Evolutionary conservation across 192 early-diverging fungal genomes (phyloP), one percentile per base, ranked within the genome.

Genomic region (Dimargaris cristalligena): DNA sequence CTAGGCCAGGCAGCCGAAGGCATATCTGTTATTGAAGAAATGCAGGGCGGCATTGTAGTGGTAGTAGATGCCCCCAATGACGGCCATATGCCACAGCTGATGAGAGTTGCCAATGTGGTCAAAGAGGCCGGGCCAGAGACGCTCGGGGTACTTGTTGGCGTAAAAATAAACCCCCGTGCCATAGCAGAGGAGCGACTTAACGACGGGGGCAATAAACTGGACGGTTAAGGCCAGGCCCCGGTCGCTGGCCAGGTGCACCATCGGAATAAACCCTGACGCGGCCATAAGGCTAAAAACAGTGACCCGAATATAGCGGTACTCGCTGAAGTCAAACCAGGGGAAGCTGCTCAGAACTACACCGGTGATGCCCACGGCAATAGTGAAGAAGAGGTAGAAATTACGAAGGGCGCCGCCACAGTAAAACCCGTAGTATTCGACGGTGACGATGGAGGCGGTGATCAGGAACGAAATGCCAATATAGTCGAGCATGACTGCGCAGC

Each of bases 381-480:
- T 78, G 60, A 77, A 70, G 0, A 62, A 55, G 55, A 80, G 77
- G 58, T 82, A 82, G 3, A 71, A 55, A 35, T 58, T 52, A 18
- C 66, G 68, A 41, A 63, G 61, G 13, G 59, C 25, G 2, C 68
- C 52, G 16, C 67, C 63, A 62, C 78, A 80, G 47, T 80, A 80
- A 32, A 76, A 79, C 13, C 73, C 72, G 64, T 78, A 82, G 65
- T 80, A 79, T 54, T 75, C 76, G 4, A 72, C 78, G 14, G 78
- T 67, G 22, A 78, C 62, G 6, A 79, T 71, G 30, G 73, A 76
- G n/a, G 78, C 78, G 11, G 74, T 76, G 52, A 82, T 82, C 28
- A 82, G 60, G 52, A 80, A 62, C 0, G 80, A 73, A 55, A 82
- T 82, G 14, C 80, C 80, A 48, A 80, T 80, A 67, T 82, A 80